These are phyloP conservation scores for Cryptosporidium sp. DNA, from an alignment of 169 alveolate species.

Conservation along the genomic window DNA sequence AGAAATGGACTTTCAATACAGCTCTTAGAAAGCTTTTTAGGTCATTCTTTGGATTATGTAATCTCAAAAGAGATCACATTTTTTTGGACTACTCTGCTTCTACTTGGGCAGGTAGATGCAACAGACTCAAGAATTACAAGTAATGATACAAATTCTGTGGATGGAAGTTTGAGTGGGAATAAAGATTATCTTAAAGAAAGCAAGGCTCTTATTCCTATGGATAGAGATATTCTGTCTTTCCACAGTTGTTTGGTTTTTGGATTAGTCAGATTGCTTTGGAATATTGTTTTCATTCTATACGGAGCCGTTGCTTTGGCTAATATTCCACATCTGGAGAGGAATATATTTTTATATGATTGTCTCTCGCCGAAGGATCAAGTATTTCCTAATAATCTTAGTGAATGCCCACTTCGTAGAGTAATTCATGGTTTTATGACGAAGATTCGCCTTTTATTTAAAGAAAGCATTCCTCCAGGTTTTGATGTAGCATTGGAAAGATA, in stretches of 20 bases:
- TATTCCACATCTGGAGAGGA: neutral
- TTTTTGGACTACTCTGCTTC: slow-evolving; percentile 30
- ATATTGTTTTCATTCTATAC: neutral
- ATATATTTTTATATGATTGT: neutral
- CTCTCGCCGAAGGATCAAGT: neutral
- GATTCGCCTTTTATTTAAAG: neutral
- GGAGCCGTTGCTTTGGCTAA: slow-evolving; percentile 31
- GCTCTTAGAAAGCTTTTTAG: slow-evolving; percentile 14
- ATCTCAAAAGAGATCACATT: slow-evolving; percentile 22
- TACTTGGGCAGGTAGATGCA: neutral
- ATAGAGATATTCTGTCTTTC: neutral
- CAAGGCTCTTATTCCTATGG: neutral
- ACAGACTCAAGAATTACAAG: slow-evolving; percentile 27
- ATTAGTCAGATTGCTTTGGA: slow-evolving; percentile 17
- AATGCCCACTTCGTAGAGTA: neutral
- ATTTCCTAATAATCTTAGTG: neutral
- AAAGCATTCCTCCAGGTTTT: slow-evolving; percentile 24
- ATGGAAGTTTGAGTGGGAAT: neutral
- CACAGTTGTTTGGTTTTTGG: slow-evolving; percentile 57
- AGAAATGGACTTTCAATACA: slow-evolving; percentile 12
- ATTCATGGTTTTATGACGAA: slow-evolving; percentile 9
- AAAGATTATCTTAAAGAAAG: neutral
- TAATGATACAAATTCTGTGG: slow-evolving; percentile 25
- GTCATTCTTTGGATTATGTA: neutral
- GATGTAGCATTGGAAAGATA: slow-evolving; percentile 17